Evolutionary conservation across 164 flowering plant genomes (phyloP).

Genomic region (Cinnamomum chago): DNA sequence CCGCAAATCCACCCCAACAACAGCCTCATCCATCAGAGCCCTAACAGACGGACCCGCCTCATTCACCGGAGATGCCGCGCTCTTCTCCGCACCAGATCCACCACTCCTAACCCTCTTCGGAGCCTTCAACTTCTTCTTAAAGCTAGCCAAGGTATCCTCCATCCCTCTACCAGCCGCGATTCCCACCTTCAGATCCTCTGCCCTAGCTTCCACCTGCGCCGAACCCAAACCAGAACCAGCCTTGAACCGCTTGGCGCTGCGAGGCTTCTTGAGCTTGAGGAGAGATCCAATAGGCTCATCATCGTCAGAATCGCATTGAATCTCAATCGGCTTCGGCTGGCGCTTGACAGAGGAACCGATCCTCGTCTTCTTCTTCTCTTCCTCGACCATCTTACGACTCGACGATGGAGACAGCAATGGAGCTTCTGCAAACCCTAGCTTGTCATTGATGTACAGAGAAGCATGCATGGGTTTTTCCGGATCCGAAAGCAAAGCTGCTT

Average conservation of each 20-base stretch:
- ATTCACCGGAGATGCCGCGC: conserved; percentile 35
- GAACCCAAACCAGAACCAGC: background rate
- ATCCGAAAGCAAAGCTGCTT: background rate
- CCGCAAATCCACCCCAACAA: conserved; percentile 21
- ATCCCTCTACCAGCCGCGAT: conserved; percentile 9
- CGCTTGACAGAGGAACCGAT: conserved; percentile 4
- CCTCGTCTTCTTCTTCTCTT: conserved; percentile 7
- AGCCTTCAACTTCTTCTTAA: conserved; percentile 20
- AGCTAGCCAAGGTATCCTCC: conserved; percentile 17
- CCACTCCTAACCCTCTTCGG: conserved; percentile 7
- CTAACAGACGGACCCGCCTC: conserved; percentile 44
- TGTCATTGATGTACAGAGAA: background rate
- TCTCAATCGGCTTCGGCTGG: conserved; percentile 5
- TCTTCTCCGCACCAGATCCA: conserved; percentile 5
- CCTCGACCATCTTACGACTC: conserved; percentile 7
- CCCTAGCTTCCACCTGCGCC: background rate
- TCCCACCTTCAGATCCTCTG: conserved; percentile 1
- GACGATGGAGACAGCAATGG: background rate
- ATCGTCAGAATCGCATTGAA: conserved; percentile 12
- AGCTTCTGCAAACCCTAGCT: background rate
- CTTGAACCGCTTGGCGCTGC: conserved; percentile 7
- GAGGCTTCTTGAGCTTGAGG: conserved; percentile 15
- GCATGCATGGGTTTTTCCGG: background rate
- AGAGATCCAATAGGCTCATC: conserved; percentile 19
- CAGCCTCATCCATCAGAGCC: conserved; percentile 23